Evolutionary conservation across 2,329 filamentous ascomycete species (phyloP).

Genomic region (Exserohilum rostratum): DNA sequence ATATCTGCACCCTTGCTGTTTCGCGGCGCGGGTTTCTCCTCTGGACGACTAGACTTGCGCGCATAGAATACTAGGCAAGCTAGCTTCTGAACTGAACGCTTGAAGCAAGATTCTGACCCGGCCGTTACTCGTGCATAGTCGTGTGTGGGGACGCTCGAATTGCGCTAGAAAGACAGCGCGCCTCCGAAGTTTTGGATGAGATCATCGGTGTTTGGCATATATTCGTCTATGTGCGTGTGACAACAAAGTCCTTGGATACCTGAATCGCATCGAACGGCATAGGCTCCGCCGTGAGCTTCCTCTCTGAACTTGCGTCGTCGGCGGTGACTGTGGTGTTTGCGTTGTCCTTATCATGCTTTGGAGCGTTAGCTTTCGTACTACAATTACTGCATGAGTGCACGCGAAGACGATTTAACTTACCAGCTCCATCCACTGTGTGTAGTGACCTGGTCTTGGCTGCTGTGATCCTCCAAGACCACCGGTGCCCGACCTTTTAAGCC

Average conservation of each 20-base stretch:
- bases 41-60: background rate
- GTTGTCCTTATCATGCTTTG: slow-evolving; percentile 26
- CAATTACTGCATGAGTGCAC: background rate
- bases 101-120: background rate
- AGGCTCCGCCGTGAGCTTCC: slow-evolving; percentile 21
- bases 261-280: slow-evolving; percentile 21
- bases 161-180: background rate
- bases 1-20: background rate
- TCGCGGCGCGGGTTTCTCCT: background rate
- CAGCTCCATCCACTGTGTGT: slow-evolving; percentile 32
- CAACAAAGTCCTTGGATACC: slow-evolving; percentile 23
- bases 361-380: background rate
- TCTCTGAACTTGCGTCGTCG: slow-evolving; percentile 29
- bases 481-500: slow-evolving; percentile 11
- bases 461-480: slow-evolving; percentile 9
- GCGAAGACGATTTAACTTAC: slow-evolving; percentile 9
- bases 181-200: background rate
- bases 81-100: background rate
- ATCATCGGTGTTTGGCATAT: too few relatives aligned
- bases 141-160: background rate
- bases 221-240: slow-evolving; percentile 14
- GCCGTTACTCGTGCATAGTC: background rate
- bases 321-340: slow-evolving; percentile 18
- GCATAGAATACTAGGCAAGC: background rate
- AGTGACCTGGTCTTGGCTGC: slow-evolving; percentile 16